These are phyloP conservation scores for Postia placenta DNA, from an alignment of 768 basidiomycete genomes.

Conservation along the genomic window DNA sequence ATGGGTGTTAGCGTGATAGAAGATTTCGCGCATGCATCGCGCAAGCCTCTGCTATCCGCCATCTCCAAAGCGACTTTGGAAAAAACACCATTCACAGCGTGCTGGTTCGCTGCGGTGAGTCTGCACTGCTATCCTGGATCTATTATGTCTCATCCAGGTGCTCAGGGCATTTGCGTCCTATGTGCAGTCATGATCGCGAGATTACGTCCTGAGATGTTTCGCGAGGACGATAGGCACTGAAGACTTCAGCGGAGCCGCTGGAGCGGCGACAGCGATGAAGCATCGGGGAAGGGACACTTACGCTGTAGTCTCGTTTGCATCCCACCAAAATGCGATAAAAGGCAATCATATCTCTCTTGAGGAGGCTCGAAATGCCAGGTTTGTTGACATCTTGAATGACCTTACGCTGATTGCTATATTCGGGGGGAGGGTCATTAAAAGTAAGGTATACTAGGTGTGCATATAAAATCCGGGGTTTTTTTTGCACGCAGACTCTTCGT, in stretches of 20 bases:
- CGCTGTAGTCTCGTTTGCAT: background rate
- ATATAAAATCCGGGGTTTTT: too few relatives aligned
- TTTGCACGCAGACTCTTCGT: too few relatives aligned
- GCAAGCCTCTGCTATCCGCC: background rate
- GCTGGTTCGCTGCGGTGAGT: background rate
- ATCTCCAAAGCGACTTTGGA: background rate
- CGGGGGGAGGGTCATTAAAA: too few relatives aligned
- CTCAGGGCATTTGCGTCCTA: background rate
- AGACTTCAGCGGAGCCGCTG: background rate
- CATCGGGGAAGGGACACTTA: background rate
- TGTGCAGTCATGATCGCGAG: background rate
- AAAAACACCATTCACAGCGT: background rate
- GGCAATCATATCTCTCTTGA: background rate
- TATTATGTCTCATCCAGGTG: background rate
- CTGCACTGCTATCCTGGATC: background rate
- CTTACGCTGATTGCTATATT: too few relatives aligned
- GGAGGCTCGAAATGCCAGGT: too few relatives aligned
- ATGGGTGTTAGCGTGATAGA: background rate
- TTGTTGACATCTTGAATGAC: too few relatives aligned
- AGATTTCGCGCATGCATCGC: background rate
- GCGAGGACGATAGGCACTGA: background rate
- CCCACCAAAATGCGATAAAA: background rate
- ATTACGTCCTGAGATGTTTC: background rate
- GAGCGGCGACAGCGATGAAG: background rate
- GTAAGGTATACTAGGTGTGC: too few relatives aligned